phyloP scores from a whole-genome alignment of 2,329 filamentous ascomycete genomes.

The Aspergillus piperis region DNA sequence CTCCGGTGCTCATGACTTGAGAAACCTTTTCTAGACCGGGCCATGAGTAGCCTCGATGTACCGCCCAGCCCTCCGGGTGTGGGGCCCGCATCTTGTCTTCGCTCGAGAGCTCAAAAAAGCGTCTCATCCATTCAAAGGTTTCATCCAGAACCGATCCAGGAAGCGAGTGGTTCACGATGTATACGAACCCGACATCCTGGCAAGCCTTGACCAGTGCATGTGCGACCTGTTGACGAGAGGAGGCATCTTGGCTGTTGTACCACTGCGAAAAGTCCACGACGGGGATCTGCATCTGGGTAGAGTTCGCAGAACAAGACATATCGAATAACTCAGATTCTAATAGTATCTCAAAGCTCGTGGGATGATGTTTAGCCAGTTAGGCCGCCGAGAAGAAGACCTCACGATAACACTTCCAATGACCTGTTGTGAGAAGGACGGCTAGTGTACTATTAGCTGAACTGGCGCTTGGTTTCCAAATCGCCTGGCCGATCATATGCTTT shows the following conservation, averaged over 20 bases:
- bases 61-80: constrained; percentile 51
- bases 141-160: constrained; percentile 40
- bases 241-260: constrained; percentile 28
- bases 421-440: not conserved
- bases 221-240: constrained; percentile 36
- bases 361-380: not conserved
- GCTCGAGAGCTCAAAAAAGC: constrained; percentile 47
- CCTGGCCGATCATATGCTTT: not conserved
- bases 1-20: constrained; percentile 45
- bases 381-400: not conserved
- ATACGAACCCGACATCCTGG: constrained; percentile 51
- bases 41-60: constrained; percentile 60
- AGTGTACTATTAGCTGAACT: not conserved
- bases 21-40: constrained; percentile 58
- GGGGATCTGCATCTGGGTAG: constrained; percentile 33
- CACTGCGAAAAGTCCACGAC: constrained; percentile 45
- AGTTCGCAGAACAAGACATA: not conserved
- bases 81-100: constrained; percentile 53
- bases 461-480: not conserved
- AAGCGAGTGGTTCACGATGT: constrained; percentile 53
- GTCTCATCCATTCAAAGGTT: constrained; percentile 48
- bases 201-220: constrained; percentile 46
- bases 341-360: not conserved
- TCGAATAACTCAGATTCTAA: not conserved
- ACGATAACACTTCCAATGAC: not conserved